A percentile compares a stretch with the other conserved stretches of the same genome.
These are phyloP conservation scores for Fusarium sp. DNA, from an alignment of 2,329 filamentous ascomycete genomes.

Conservation along the genomic window DNA sequence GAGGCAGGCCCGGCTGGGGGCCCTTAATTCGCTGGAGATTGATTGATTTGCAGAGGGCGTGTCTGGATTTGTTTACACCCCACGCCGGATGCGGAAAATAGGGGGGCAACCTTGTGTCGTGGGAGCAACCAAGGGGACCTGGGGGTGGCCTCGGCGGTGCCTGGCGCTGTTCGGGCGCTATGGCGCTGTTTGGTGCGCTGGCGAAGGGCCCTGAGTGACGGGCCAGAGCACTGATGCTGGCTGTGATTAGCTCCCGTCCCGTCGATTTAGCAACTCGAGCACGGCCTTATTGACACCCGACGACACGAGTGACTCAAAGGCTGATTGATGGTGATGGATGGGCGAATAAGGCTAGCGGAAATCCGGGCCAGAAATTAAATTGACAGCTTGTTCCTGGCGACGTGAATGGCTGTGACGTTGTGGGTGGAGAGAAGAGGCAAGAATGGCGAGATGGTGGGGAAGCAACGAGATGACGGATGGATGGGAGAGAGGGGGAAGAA, in stretches of 20 bases:
- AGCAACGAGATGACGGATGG: slow-evolving; percentile 23
- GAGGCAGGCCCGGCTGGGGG: slow-evolving; percentile 30
- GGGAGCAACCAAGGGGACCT: slow-evolving; percentile 36
- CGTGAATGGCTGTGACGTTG: slow-evolving; percentile 25
- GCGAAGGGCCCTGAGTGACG: neutral
- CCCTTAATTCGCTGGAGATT: slow-evolving; percentile 39
- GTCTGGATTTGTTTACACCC: slow-evolving; percentile 49
- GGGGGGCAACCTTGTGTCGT: slow-evolving; percentile 40
- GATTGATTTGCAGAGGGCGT: slow-evolving; percentile 41
- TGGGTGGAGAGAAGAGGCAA: slow-evolving; percentile 1
- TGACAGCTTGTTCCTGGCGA: slow-evolving; percentile 6
- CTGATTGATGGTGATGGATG: slow-evolving; percentile 4
- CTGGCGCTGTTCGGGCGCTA: neutral
- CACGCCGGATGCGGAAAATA: slow-evolving; percentile 45
- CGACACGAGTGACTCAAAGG: neutral
- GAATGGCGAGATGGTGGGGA: slow-evolving; percentile 26
- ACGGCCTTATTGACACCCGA: slow-evolving; percentile 18
- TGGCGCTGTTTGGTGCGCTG: slow-evolving; percentile 4
- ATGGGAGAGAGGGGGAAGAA: slow-evolving; percentile 7
- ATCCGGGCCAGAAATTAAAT: slow-evolving; percentile 32
- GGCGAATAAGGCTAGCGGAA: slow-evolving; percentile 17
- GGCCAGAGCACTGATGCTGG: slow-evolving; percentile 14
- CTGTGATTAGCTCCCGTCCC: slow-evolving; percentile 38
- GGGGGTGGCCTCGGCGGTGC: slow-evolving; percentile 5
- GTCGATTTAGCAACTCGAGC: slow-evolving; percentile 24